These are phyloP conservation scores for Sugiyamaella qingdaonensis DNA, from an alignment of 805 yeast species.

Conservation along the genomic window DNA sequence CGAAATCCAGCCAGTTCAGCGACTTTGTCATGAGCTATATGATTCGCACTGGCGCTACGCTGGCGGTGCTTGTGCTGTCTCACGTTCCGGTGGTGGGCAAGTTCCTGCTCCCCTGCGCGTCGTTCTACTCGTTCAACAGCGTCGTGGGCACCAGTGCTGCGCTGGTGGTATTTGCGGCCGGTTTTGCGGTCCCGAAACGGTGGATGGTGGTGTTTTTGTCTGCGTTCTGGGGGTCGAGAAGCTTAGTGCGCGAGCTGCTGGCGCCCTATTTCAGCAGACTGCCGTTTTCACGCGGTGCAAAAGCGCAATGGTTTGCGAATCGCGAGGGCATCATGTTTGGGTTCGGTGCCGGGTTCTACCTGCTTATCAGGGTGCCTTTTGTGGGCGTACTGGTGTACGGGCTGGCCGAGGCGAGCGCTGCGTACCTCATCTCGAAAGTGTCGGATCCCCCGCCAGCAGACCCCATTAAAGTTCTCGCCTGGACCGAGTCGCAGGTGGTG, in stretches of 20 bases:
- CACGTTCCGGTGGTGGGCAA: slow-evolving; percentile 42
- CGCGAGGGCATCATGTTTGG: slow-evolving; percentile 56
- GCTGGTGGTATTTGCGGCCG: slow-evolving; percentile 32
- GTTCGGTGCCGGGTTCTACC: slow-evolving; percentile 47
- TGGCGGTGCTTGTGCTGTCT: slow-evolving; percentile 35
- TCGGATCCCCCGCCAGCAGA: slow-evolving; percentile 42
- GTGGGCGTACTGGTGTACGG: slow-evolving; percentile 47
- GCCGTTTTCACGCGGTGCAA: slow-evolving; percentile 40
- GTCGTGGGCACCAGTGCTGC: slow-evolving; percentile 48
- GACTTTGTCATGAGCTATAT: slow-evolving; percentile 15
- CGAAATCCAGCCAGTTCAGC: background rate
- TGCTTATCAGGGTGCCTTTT: slow-evolving; percentile 42
- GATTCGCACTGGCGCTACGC: slow-evolving; percentile 28
- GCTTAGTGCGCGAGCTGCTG: slow-evolving; percentile 44
- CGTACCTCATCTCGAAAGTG: slow-evolving; percentile 50
- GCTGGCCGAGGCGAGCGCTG: slow-evolving; percentile 50
- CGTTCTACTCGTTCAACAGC: slow-evolving; percentile 43
- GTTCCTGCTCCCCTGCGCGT: slow-evolving; percentile 39
- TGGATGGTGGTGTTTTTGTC: slow-evolving; percentile 38
- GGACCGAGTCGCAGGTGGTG: slow-evolving; percentile 31
- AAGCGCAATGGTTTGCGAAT: slow-evolving; percentile 46
- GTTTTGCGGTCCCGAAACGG: slow-evolving; percentile 36
- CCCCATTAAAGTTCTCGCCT: slow-evolving; percentile 20
- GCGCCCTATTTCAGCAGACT: slow-evolving; percentile 48
- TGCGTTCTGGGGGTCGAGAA: slow-evolving; percentile 45